phyloP scores from a whole-genome alignment of 345 rosid species.

The Gossypium mustelinum region DNA sequence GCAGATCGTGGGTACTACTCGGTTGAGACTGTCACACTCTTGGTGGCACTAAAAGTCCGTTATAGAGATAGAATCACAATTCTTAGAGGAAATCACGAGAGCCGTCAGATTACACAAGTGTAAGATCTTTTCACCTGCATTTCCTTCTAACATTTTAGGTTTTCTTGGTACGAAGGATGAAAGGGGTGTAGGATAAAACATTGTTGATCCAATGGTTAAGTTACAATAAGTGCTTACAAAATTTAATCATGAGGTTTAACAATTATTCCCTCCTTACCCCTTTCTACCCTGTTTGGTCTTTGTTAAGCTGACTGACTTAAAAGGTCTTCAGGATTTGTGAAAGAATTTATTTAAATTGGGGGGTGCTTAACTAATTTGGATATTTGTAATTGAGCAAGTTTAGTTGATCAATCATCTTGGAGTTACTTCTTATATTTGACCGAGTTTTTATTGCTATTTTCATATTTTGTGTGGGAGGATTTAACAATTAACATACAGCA shows the following conservation, averaged over 20 bases:
- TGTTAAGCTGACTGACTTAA: not conserved
- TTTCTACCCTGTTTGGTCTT: not conserved
- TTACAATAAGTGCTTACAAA: not conserved
- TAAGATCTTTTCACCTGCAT: constrained; percentile 39
- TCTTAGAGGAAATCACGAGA: constrained; percentile 95
- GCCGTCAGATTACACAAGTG: constrained; percentile 99
- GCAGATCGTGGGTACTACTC: constrained; percentile 99
- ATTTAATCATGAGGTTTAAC: not conserved
- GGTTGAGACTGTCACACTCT: constrained; percentile 91
- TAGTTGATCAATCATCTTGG: not conserved
- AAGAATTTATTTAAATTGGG: not conserved
- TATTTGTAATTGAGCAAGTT: not conserved
- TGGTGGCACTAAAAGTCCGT: constrained; percentile 95
- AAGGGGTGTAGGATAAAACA: not conserved
- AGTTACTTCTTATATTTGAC: not conserved
- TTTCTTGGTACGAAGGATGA: not conserved
- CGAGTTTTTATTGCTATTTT: not conserved
- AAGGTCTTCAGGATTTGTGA: not conserved
- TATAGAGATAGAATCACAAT: constrained; percentile 95
- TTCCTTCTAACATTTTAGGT: not conserved
- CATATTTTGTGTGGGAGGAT: not conserved
- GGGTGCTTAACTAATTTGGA: not conserved
- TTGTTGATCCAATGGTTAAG: not conserved
- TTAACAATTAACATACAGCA: not conserved
- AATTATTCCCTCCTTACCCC: not conserved